Evolutionary conservation across 1,284 basidiomycete species (phyloP).

Genomic region (Spongiforma sp.): DNA sequence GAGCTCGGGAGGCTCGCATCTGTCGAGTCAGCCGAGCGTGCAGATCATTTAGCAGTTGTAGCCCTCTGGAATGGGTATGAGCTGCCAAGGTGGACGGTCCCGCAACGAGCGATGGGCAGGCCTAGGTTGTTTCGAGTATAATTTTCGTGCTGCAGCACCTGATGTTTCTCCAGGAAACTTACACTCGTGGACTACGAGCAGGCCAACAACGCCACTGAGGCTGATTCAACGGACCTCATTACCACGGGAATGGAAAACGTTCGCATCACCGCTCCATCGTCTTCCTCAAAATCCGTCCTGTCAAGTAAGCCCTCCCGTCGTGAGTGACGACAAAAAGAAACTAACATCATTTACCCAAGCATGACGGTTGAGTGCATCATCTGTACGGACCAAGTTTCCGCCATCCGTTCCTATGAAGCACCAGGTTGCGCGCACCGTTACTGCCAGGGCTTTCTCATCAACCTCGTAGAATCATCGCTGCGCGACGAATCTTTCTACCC

Average conservation of each 20-base stretch:
- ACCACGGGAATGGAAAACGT: constrained; percentile 2
- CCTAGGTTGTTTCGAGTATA: constrained; percentile 9
- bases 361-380: constrained; percentile 26
- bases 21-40: constrained; percentile 21
- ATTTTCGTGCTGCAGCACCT: neutral
- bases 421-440: constrained; percentile 44
- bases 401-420: constrained; percentile 23
- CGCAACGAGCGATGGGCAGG: constrained; percentile 25
- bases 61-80: constrained; percentile 20
- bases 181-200: neutral
- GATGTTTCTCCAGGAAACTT: constrained; percentile 13
- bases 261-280: constrained; percentile 2
- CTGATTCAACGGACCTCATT: neutral
- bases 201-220: neutral
- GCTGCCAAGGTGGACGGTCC: constrained; percentile 28
- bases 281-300: neutral
- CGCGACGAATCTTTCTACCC: constrained; percentile 48
- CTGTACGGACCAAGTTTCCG: constrained; percentile 22
- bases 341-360: neutral
- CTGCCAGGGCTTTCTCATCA: constrained; percentile 41
- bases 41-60: constrained; percentile 30
- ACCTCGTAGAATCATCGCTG: constrained; percentile 42
- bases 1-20: constrained; percentile 6
- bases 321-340: neutral
- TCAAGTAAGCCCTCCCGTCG: constrained; percentile 14